Percentiles rank a stretch among this genome's conserved stretches.
Conservation (phyloP, 305 asterid species). For the Plantago coronopus region DNA sequence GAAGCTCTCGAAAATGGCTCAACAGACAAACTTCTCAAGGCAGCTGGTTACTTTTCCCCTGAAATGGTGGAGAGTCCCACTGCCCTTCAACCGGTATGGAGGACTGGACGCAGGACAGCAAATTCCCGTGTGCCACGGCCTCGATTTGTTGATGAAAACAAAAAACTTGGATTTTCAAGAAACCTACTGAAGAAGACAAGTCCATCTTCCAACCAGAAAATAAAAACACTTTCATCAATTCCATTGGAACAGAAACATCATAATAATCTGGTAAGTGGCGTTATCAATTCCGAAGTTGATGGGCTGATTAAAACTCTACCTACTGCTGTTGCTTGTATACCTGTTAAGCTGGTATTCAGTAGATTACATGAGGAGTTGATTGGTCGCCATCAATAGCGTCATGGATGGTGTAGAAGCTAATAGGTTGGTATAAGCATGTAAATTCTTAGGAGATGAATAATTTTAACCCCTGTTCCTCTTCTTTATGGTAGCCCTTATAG, state of each 20-base stretch:
- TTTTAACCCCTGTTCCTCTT: slow-evolving; percentile 16
- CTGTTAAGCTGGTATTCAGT: slow-evolving; percentile 87
- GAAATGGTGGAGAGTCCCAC: slow-evolving; percentile 44
- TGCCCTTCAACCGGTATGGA: slow-evolving; percentile 70
- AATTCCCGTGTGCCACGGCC: slow-evolving; percentile 81
- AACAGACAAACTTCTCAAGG: slow-evolving; percentile 38
- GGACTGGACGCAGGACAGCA: slow-evolving; percentile 92
- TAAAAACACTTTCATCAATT: slow-evolving; percentile 67
- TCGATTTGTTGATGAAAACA: slow-evolving; percentile 31
- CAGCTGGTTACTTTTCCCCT: slow-evolving; percentile 39
- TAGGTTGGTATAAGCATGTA: slow-evolving; percentile 48
- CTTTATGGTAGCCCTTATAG: slow-evolving; percentile 19
- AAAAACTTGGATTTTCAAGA: slow-evolving; percentile 35
- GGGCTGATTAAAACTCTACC: slow-evolving; percentile 50
- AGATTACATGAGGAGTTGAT: slow-evolving; percentile 80
- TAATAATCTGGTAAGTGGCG: slow-evolving; percentile 28
- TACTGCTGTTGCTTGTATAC: slow-evolving; percentile 72
- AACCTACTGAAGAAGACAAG: slow-evolving; percentile 48
- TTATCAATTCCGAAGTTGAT: slow-evolving; percentile 32
- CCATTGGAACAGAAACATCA: slow-evolving; percentile 48
- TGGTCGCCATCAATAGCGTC: slow-evolving; percentile 49
- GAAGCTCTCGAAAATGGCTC: slow-evolving; percentile 65
- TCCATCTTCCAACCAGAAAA: slow-evolving; percentile 57
- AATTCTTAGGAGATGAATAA: slow-evolving; percentile 53
- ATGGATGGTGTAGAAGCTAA: slow-evolving; percentile 26